phyloP scores from a whole-genome alignment of 495 filamentous ascomycete genomes.

The Talaromyces trachyspermus region DNA sequence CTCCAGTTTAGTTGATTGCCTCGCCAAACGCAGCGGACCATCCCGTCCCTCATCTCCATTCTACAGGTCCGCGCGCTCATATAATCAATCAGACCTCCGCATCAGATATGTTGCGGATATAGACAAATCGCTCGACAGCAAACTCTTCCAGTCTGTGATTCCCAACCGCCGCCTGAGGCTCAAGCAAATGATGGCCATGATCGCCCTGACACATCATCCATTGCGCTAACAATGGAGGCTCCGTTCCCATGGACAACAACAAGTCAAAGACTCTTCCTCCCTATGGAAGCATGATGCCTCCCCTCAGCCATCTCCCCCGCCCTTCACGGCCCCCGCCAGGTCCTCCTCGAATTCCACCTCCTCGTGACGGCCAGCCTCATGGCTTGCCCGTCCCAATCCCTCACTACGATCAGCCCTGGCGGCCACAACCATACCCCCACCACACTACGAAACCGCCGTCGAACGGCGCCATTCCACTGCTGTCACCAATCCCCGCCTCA shows the following conservation, averaged over 20 bases:
- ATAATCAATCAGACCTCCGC: too few relatives aligned
- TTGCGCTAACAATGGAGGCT: constrained; percentile 10
- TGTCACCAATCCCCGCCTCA: neutral
- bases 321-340: constrained; percentile 12
- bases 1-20: too few relatives aligned
- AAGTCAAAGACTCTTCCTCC: constrained; percentile 6
- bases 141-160: too few relatives aligned
- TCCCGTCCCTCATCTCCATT: too few relatives aligned
- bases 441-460: constrained; percentile 25
- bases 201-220: neutral
- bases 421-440: constrained; percentile 22
- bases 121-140: too few relatives aligned
- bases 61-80: too few relatives aligned
- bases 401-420: constrained; percentile 30
- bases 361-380: constrained; percentile 22
- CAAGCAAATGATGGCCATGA: constrained; percentile 8
- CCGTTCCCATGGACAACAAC: constrained; percentile 8
- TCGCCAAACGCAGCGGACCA: too few relatives aligned
- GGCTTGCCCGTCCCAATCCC: constrained; percentile 6
- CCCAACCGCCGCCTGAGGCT: too few relatives aligned
- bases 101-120: too few relatives aligned
- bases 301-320: neutral
- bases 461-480: constrained; percentile 27
- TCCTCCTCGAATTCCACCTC: constrained; percentile 29
- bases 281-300: neutral